phyloP scores from a whole-genome alignment of 345 rosid genomes.

The Punica granatum region DNA sequence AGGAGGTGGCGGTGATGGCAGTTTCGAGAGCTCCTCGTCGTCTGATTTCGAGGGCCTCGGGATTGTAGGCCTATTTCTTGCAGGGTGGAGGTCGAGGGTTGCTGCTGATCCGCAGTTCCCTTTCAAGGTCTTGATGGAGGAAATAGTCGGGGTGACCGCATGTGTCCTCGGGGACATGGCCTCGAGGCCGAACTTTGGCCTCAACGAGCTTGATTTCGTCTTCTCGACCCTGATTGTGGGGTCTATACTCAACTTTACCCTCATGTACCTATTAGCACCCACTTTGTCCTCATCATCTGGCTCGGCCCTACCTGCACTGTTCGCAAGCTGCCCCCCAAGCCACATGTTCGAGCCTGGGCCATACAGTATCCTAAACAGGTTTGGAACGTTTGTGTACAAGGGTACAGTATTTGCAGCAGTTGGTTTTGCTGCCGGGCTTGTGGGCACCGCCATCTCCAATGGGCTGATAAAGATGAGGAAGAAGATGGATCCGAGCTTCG shows the following conservation, averaged over 20 bases:
- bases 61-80: slow-evolving; percentile 48
- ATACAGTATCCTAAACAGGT: slow-evolving; percentile 38
- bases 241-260: slow-evolving; percentile 74
- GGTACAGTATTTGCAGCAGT: slow-evolving; percentile 82
- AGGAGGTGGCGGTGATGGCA: slow-evolving; percentile 15
- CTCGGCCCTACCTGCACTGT: slow-evolving; percentile 53
- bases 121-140: slow-evolving; percentile 95
- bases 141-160: slow-evolving; percentile 81
- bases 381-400: slow-evolving; percentile 75
- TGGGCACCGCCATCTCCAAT: slow-evolving; percentile 73
- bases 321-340: slow-evolving; percentile 69
- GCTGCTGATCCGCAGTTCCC: slow-evolving; percentile 95
- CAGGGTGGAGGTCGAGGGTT: slow-evolving; percentile 90
- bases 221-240: slow-evolving; percentile 90
- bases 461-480: slow-evolving; percentile 82
- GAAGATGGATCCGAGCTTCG: slow-evolving; percentile 88
- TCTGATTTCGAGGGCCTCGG: slow-evolving; percentile 28
- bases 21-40: slow-evolving; percentile 26
- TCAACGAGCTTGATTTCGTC: slow-evolving; percentile 88
- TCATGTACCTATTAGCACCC: slow-evolving; percentile 92
- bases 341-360: slow-evolving; percentile 91
- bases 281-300: slow-evolving; percentile 35
- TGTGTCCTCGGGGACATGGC: slow-evolving; percentile 96
- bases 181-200: slow-evolving; percentile 91
- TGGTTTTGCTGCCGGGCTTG: slow-evolving; percentile 90